A percentile compares a stretch with the other conserved stretches of the same genome.
phyloP scores from a whole-genome alignment of 495 filamentous ascomycete species.

The Niebla homalea region DNA sequence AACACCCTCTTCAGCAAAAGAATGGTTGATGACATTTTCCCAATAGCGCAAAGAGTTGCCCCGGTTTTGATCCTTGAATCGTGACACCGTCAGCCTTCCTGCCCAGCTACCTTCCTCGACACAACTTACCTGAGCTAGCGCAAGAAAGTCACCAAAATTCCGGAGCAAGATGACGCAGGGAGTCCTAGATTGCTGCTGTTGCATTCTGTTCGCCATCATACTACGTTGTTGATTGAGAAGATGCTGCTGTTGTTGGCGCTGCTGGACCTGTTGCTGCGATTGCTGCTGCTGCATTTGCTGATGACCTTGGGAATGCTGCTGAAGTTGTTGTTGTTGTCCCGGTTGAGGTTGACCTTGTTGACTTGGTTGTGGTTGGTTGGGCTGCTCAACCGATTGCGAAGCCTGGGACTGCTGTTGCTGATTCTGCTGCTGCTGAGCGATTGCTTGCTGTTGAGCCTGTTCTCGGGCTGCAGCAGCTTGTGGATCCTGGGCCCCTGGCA shows the following conservation, averaged over 20 bases:
- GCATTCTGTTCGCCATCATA: not conserved
- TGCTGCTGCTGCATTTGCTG: constrained; percentile 29
- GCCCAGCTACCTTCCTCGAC: not conserved
- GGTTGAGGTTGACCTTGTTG: constrained; percentile 19
- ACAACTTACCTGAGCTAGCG: constrained; percentile 43
- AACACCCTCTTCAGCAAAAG: constrained; percentile 59
- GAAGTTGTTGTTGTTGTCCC: constrained; percentile 18
- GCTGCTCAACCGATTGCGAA: constrained; percentile 9
- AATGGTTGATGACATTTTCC: constrained; percentile 59
- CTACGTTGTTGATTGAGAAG: constrained; percentile 28
- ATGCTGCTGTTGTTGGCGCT: constrained; percentile 28
- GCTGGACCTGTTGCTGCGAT: constrained; percentile 16
- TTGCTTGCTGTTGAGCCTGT: constrained; percentile 33
- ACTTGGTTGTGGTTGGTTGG: constrained; percentile 9
- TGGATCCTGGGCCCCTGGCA: constrained; percentile 9
- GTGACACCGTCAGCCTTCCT: not conserved
- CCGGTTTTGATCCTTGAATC: constrained; percentile 27
- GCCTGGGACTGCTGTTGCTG: constrained; percentile 19
- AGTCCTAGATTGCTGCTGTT: constrained; percentile 30
- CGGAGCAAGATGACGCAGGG: constrained; percentile 49
- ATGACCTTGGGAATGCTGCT: constrained; percentile 26
- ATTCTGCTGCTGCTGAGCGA: constrained; percentile 2
- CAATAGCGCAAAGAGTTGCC: constrained; percentile 55
- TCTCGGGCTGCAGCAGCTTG: constrained; percentile 15
- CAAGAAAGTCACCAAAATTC: constrained; percentile 57